These are phyloP conservation scores for Bryoerythrophyllum caledonicum DNA, from an alignment of 225 moss, liverwort and hornwort species.

Conservation along the genomic window DNA sequence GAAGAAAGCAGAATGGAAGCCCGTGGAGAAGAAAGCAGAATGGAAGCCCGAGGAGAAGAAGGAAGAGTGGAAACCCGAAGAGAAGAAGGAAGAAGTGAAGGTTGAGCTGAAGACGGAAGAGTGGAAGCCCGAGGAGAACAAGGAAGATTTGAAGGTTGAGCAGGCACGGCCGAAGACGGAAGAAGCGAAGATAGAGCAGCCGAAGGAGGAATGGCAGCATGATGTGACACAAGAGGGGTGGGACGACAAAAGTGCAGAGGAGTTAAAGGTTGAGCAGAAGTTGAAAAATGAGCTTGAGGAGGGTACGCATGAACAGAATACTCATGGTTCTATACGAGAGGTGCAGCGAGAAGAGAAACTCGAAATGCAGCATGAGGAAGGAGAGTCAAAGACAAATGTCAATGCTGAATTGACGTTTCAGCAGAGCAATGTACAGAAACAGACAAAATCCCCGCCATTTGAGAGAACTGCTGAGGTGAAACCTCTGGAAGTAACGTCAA, in stretches of 20 bases:
- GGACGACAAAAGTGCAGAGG: conserved; percentile 8
- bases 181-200: not conserved
- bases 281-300: not conserved
- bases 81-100: conserved; percentile 18
- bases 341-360: conserved; percentile 8
- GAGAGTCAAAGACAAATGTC: conserved; percentile 10
- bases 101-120: conserved; percentile 4
- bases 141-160: not conserved
- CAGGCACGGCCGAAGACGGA: not conserved
- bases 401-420: not conserved
- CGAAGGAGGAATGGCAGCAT: conserved; percentile 15
- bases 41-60: not conserved
- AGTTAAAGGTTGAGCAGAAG: conserved; percentile 17
- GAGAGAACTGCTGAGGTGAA: not conserved
- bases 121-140: too few relatives aligned
- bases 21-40: not conserved
- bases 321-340: not conserved
- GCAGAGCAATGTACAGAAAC: not conserved
- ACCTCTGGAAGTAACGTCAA: not conserved
- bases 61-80: conserved; percentile 15
- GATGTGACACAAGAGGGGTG: not conserved
- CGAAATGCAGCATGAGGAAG: not conserved
- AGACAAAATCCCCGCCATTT: not conserved
- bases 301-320: not conserved
- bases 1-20: conserved; percentile 18